Base-by-base conservation (phyloP, 768 basidiomycete genomes). In the Thelephora ganbajun region DNA sequence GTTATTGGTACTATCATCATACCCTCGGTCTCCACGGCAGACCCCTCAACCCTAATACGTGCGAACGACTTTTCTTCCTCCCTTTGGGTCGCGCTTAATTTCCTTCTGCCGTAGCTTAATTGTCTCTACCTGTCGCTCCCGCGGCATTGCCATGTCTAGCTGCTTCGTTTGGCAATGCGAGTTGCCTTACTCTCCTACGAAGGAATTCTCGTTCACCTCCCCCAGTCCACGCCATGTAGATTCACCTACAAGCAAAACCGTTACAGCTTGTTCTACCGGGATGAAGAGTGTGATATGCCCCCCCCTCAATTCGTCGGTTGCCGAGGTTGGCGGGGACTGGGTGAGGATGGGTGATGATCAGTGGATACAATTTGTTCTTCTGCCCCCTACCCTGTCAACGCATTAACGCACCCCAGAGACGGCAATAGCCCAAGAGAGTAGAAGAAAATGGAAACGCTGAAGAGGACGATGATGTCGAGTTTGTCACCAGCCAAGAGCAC, bases 391-490 rank as follows among this genome's bases (percentile, higher is more conserved):
- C 26, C 22, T 26, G 48, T 20, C 49, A 30, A 2, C 14, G 23
- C 36, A 13, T 6, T 33, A 20, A 20, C 45, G 20, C 48, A 33
- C 20, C n/a, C 50, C 13, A 33, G 45, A 12, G 45, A 53, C 19
- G 33, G 48, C 6, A n/a, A 43, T 26, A 16, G 3, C 30, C 5
- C 16, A 49, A 19, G 11, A 33, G 39, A 41, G 63, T 49, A 12
- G 65, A 68, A 19, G 62, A 57, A 16, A 63, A 66, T 1, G 66
- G 55, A 16, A 66, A 70, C 1, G 67, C 64, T 23, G 73, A 78
- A 3, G 77, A 81, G 9, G 80, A 83, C 16, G 81, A 82, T 26
- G 80, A 83, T 35, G 72, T 83, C n/a, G 80, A 74, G n/a, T 79
- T 83, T 52, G 80, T 83, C 35, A 72, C 83, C 59, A 74, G 73